Base-by-base conservation (phyloP, 2,329 filamentous ascomycete species). In the Microcyclospora tardicrescens region DNA sequence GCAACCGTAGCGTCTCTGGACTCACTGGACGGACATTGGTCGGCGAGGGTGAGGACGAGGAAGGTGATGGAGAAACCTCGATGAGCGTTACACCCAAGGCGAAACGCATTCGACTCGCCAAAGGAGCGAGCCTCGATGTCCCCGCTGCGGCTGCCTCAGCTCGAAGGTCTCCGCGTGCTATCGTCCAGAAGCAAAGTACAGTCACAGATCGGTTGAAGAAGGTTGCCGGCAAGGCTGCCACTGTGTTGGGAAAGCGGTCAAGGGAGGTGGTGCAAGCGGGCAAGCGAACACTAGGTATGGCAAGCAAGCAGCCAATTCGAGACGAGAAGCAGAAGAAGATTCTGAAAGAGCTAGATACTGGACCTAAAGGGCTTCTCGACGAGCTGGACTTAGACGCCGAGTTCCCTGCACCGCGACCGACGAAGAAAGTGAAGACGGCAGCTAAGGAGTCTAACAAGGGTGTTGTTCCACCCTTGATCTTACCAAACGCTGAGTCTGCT, bases 1-100 rank as follows among this genome's bases (percentile, higher is more conserved):
- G 41, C 31, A 44, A 36, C 32, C 48, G 55, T 59, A 84, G 84
- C 49, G 46, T 55, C 12, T 56, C 52, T 8, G 53, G 54, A 4
- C 44, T 60, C n/a, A 58, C 58, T 13, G 58, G 55, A n/a, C 46
- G 45, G 16, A 57, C 55, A 24, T 45, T 59, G 31, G 46, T 59
- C 33, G 46, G 48, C 14, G 36, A 48, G 13, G 36, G 41, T 32
- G 40, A 42, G 28, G 43, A 51, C 16, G 48, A 43, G 32, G 41
- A 58, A 30, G 47, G 53, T 29, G 43, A 51, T 24, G 19, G 8
- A 8, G 19, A 24, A 24, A 24, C 5, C 19, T 5, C 19, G 19
- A 24, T 24, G 8, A 24, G 19, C 19, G 19, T 24, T 24, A 24
- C 19, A 24, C 19, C 19, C 19, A 24, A 4, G 19, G 19, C 19